Base-by-base conservation (phyloP, 345 rosid genomes). In the Melaleuca quinquenervia region DNA sequence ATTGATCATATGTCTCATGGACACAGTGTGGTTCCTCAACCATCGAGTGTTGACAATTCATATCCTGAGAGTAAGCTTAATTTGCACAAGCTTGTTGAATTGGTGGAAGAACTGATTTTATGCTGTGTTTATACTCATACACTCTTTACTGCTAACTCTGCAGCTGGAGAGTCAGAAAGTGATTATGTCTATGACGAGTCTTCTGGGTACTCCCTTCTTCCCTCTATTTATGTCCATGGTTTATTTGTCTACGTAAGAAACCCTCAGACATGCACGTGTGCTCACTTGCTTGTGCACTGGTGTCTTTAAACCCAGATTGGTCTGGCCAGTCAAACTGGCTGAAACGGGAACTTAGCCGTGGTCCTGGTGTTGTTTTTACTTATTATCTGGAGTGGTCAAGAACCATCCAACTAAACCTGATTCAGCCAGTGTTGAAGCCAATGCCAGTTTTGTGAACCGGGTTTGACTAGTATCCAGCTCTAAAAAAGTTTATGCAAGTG, bases 111-210 rank as follows among this genome's bases (percentile, higher is more conserved):
- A n/a, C 74, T 44, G 41, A 49, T 80, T 82, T 53, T 70, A 36
- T 82, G 87, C 48, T 76, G 51, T 85, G 50, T 82, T 36, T 48
- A 60, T 74, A 86, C 41, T 74, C 53, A 85, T 50, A 56, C 50
- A 11, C 12, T n/a, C 22, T 56, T 62, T 82, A 12, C 86, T 86
- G 80, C 75, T 85, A 88, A 56, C 11, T 87, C 56, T 88, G 89
- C 93, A 95, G 98, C 84, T 88, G 96, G 91, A 91, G 91, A 88
- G 41, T 90, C 85, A 55, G 88, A 90, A 82, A 92, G 87, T 90
- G 98, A 95, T 90, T 97, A 94, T 82, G 94, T 93, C 29, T 96
- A 91, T 89, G 99, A 97, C 51, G 99, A 97, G 86, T 88, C 94
- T 85, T 94, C 99, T 85, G 99, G 99, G 99, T 96, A 95, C 14